Evolutionary conservation across 2,329 filamentous ascomycete genomes (phyloP).

Genomic region (Aspergillus thermomutatus): DNA sequence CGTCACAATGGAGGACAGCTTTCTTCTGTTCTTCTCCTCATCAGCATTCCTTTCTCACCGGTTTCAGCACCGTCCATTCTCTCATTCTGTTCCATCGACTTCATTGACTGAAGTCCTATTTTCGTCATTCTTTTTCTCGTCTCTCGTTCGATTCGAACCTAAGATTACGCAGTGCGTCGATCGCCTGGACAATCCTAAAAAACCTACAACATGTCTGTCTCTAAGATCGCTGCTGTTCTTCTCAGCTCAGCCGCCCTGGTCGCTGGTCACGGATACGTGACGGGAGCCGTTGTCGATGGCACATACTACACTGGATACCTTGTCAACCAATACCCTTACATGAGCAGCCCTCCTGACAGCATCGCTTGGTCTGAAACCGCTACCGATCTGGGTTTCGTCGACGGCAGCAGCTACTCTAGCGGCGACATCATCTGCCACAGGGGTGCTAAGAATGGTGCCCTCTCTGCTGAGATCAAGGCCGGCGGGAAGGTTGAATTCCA

Average conservation of each 20-base stretch:
- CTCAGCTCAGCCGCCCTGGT: constrained; percentile 36
- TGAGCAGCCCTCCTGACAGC: constrained; percentile 35
- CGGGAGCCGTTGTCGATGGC: constrained; percentile 34
- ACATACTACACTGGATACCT: constrained; percentile 42
- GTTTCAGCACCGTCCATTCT: constrained; percentile 29
- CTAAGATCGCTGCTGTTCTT: constrained; percentile 31
- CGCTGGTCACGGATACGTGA: constrained; percentile 39
- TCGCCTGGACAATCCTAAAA: constrained; percentile 10
- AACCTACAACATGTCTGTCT: constrained; percentile 29
- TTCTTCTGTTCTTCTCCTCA: constrained; percentile 18
- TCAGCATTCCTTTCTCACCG: constrained; percentile 30
- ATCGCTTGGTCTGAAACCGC: constrained; percentile 56
- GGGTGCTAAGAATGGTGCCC: constrained; percentile 49
- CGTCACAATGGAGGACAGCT: background rate
- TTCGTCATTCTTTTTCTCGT: constrained; percentile 24
- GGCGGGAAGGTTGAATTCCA: constrained; percentile 57
- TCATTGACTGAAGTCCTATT: constrained; percentile 36
- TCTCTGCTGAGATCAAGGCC: constrained; percentile 57
- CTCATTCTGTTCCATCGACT: constrained; percentile 25
- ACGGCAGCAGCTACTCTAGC: constrained; percentile 44
- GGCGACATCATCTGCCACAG: constrained; percentile 63
- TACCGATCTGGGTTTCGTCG: constrained; percentile 54
- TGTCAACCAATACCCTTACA: constrained; percentile 33
- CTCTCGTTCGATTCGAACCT: constrained; percentile 17
- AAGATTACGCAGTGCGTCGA: constrained; percentile 32